Base-by-base conservation (phyloP, 169 alveolate genomes). In the Babesia ovata region DNA sequence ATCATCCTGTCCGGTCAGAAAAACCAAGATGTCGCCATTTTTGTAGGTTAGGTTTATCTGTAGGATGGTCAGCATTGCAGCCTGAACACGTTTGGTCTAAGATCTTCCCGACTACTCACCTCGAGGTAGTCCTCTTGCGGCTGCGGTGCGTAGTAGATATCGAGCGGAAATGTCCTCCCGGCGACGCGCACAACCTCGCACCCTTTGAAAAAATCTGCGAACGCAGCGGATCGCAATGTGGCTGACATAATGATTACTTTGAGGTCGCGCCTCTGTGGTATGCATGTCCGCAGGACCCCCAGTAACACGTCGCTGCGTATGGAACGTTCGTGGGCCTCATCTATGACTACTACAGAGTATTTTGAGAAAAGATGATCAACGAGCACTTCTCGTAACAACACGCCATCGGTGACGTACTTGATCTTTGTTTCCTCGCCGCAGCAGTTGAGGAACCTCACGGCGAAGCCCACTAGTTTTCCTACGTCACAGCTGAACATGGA, bases 301-400 rank as follows among this genome's bases (percentile, higher is more conserved):
- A 95, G 76, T 39, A 96, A 86, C 36, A 95, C 93, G 82, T 96
- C 99, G 13, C 98, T 90, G 66, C 97, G 93, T 8, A 95, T 87
- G 48, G 98, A 93, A 75, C 99, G 90, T 73, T 96, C 99, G 78
- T 96, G 99, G n/a, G 95, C 96, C 84, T 96, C 99, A 89, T 96
- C 99, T 19, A 96, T 77, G 14, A 96, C 90, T 19, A 96, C 86
- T 28, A 92, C 93, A 28, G 93, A 91, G 77, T 94, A 96, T 71
- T 90, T 86, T 49, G 88, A 76, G 70, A 95, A 91, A 24, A 85
- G 72, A 10, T 84, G 85, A 57, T 93, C 96, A 28, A 91, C 74
- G 50, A 94, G 88, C 22, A 96, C 94, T 81, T 96, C 99, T 65
- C 98, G 91, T 28, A 96, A 91, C 19, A 96, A 88, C 94, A 96